Evolutionary conservation across 805 yeast genomes (phyloP).

Genomic region (Danielia oregonensis): DNA sequence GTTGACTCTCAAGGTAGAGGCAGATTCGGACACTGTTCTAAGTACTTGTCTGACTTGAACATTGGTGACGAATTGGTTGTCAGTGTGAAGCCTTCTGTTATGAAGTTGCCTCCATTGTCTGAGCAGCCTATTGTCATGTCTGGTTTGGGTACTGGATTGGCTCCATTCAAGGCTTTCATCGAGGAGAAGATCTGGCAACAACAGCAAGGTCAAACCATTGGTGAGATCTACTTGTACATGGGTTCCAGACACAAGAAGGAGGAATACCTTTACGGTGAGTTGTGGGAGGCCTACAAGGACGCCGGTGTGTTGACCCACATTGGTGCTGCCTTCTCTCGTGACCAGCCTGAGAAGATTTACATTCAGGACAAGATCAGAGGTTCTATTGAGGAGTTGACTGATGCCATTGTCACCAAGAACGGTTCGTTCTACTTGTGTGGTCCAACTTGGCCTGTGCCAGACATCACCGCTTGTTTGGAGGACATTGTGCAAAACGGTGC

Average conservation of each 20-base stretch:
- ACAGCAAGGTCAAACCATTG: conserved; percentile 83
- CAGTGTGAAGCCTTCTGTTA: conserved; percentile 92
- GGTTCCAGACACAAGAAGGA: conserved; percentile 96
- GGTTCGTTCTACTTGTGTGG: conserved; percentile 97
- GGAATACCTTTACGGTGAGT: conserved; percentile 93
- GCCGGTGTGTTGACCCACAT: conserved; percentile 91
- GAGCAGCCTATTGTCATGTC: conserved; percentile 93
- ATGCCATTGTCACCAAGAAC: conserved; percentile 69
- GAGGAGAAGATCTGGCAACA: conserved; percentile 95
- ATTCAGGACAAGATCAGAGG: conserved; percentile 92
- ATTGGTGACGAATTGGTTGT: conserved; percentile 88
- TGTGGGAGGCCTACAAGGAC: conserved; percentile 93
- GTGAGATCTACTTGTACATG: conserved; percentile 79
- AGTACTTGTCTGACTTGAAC: conserved; percentile 73
- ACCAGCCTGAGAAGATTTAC: conserved; percentile 90
- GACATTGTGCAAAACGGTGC: conserved; percentile 78
- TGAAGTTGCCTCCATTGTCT: conserved; percentile 88
- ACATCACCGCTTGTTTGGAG: conserved; percentile 83
- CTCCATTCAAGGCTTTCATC: conserved; percentile 96
- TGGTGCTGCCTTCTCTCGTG: conserved; percentile 98
- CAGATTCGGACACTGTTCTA: conserved; percentile 93
- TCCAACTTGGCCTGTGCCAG: conserved; percentile 99
- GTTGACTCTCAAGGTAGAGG: conserved; percentile 77
- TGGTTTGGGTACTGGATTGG: conserved; percentile 96
- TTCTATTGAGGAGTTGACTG: conserved; percentile 65